phyloP scores from a whole-genome alignment of 352 stramenopile genomes.

The Globisporangium takayamanum region DNA sequence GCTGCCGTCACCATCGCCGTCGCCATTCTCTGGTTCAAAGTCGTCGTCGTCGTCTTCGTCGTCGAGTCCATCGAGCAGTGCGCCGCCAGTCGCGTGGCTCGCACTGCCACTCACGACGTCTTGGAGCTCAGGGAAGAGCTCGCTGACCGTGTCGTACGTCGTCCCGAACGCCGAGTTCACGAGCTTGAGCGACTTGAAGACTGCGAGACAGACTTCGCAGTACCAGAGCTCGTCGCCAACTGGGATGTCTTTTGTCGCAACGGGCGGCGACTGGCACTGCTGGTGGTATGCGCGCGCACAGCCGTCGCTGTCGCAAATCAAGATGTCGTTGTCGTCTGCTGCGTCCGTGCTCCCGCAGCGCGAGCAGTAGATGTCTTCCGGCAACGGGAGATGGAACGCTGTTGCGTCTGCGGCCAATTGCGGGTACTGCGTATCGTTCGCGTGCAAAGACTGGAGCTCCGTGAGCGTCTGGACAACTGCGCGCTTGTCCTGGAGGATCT shows the following conservation, averaged over 20 bases:
- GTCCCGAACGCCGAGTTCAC: slow-evolving; percentile 78
- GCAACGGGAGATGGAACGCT: background rate
- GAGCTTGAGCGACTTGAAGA: slow-evolving; percentile 74
- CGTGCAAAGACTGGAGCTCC: slow-evolving; percentile 34
- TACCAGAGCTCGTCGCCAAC: slow-evolving; percentile 68
- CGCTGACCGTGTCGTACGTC: slow-evolving; percentile 48
- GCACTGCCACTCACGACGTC: background rate
- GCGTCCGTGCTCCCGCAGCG: slow-evolving; percentile 61
- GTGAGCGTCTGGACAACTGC: slow-evolving; percentile 37
- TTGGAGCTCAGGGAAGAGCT: slow-evolving; percentile 38
- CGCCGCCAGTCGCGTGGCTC: background rate
- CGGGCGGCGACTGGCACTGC: slow-evolving; percentile 52
- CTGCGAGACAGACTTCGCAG: slow-evolving; percentile 64
- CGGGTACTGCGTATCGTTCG: slow-evolving; percentile 44
- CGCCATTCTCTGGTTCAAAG: slow-evolving; percentile 9
- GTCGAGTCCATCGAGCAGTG: background rate
- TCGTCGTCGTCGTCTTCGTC: slow-evolving; percentile 8
- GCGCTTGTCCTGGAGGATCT: slow-evolving; percentile 52
- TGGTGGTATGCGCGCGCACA: slow-evolving; percentile 82
- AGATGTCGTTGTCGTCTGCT: slow-evolving; percentile 70
- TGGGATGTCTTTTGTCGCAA: slow-evolving; percentile 59
- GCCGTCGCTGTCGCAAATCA: slow-evolving; percentile 69
- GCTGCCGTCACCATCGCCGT: slow-evolving; percentile 8
- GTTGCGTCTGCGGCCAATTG: slow-evolving; percentile 27
- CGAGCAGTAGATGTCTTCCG: slow-evolving; percentile 71